Base-by-base conservation (phyloP, 2,329 filamentous ascomycete genomes). In the Tolypocladium tundrense region DNA sequence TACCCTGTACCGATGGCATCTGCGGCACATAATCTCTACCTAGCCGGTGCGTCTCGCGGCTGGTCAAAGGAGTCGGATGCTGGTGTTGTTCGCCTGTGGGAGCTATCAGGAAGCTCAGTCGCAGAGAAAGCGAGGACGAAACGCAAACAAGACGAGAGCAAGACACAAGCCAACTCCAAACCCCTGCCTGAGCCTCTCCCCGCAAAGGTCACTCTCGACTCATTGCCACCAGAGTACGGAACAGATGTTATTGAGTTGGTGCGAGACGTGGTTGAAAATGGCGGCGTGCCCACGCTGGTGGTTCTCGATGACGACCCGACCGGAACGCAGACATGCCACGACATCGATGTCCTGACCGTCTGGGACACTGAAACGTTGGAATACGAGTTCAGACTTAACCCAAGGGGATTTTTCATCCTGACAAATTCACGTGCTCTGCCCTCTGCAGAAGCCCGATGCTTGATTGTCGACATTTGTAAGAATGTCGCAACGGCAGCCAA, bases 251-350 rank as follows among this genome's bases (percentile, higher is more conserved):
- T 69, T 13, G 51, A 56, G 19, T 62, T 62, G 11, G 63, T 65
- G 3, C 60, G 58, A 24, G 55, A 52, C 1, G 60, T 61, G 1
- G 63, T 68, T 10, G 43, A 59, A 27, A 60, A 56, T 24, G 59
- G 62, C 14, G 54, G 66, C 3, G 63, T 67, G 5, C 70, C 71
- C 14, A 64, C 70, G 10, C 68, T 76, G 8, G 72, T 79, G 4
- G 72, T 72, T 0, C 70, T 79, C 5, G 81, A 83, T 58, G 81
- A 84, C 60, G 81, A 84, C 59, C 81, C 81, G 39, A 84, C 81
- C 0, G 81, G 81, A 21, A 84, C 81, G 0, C 82, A 85, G 63
- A 85, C 82, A 5, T 83, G 80, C 66, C 79, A 84, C 64, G 75
- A 79, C 61, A 79, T 84, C 60, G 69, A 74, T 56, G 80, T 84